Percentiles rank a stretch among this genome's conserved stretches.
Conservation (phyloP, 352 stramenopile species). For the Pythium dissotocum region DNA sequence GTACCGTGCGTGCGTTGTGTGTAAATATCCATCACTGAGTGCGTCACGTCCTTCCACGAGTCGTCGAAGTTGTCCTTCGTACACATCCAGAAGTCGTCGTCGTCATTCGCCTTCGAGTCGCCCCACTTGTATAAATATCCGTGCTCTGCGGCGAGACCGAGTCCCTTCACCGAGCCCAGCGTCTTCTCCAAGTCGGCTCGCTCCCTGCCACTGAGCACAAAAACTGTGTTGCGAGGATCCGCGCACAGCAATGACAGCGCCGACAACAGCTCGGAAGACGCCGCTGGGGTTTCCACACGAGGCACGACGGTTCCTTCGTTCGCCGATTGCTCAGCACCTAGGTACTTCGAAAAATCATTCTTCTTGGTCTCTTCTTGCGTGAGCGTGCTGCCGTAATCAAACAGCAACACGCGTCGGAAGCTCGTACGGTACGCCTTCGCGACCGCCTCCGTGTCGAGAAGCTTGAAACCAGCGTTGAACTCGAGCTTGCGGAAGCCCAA, state of each 20-base stretch:
- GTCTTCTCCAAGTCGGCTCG: constrained; percentile 93
- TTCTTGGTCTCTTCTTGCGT: constrained; percentile 84
- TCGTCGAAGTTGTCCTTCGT: constrained; percentile 92
- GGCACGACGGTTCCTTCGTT: constrained; percentile 38
- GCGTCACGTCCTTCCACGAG: constrained; percentile 96
- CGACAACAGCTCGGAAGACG: constrained; percentile 79
- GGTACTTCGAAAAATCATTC: constrained; percentile 86
- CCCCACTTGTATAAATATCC: constrained; percentile 98
- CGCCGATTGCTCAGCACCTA: constrained; percentile 37
- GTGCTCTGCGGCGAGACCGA: constrained; percentile 98
- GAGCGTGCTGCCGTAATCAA: constrained; percentile 99
- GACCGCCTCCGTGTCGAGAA: constrained; percentile 92
- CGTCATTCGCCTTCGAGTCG: constrained; percentile 30
- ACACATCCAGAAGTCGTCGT: constrained; percentile 72
- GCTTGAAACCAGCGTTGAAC: constrained; percentile 95
- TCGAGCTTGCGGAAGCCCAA: constrained; percentile 96
- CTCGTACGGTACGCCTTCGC: constrained; percentile 87
- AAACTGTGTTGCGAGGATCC: constrained; percentile 97
- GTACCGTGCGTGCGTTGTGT: constrained; percentile 98
- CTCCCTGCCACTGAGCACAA: constrained; percentile 97
- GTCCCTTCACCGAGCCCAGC: constrained; percentile 91
- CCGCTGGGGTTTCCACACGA: constrained; percentile 40
- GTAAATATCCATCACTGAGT: constrained; percentile 99
- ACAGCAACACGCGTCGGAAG: constrained; percentile 92
- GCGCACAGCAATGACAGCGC: constrained; percentile 91